Percentiles rank a stretch among this genome's conserved stretches.
Conservation (phyloP, 2,329 filamentous ascomycete genomes). For the Lasiodiplodia sp. region DNA sequence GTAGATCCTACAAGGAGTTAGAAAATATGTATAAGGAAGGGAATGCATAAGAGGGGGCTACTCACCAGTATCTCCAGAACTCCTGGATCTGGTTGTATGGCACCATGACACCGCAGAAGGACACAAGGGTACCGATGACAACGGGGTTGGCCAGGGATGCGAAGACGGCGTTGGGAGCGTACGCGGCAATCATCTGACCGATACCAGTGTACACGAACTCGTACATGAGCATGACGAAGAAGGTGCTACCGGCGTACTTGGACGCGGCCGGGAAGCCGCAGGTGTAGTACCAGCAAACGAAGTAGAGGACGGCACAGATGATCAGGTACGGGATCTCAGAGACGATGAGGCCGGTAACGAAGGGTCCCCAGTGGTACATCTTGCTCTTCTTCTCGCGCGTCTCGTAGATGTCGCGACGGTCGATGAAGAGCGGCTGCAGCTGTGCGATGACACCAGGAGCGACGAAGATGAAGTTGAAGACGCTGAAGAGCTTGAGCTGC, state of each 20-base stretch:
- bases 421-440: conserved; percentile 55
- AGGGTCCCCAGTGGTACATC: conserved; percentile 31
- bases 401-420: conserved; percentile 38
- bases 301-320: conserved; percentile 58
- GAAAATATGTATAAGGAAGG: background rate
- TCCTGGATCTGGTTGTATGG: conserved; percentile 42
- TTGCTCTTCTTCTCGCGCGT: conserved; percentile 31
- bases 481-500: conserved; percentile 41
- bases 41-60: background rate
- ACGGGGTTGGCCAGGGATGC: conserved; percentile 55
- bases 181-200: conserved; percentile 62
- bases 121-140: conserved; percentile 42
- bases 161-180: conserved; percentile 53
- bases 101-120: conserved; percentile 46
- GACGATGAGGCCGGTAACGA: conserved; percentile 42
- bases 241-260: conserved; percentile 56
- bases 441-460: conserved; percentile 46
- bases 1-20: conserved; percentile 37
- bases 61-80: conserved; percentile 49
- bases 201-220: conserved; percentile 63
- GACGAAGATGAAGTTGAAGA: conserved; percentile 45
- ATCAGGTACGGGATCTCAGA: conserved; percentile 58
- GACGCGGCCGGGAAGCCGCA: conserved; percentile 53
- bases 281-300: conserved; percentile 47
- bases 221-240: conserved; percentile 57